A percentile compares a stretch with the other conserved stretches of the same genome.
Conservation (phyloP, 2,329 filamentous ascomycete species). For the Pseudocercospora musae region DNA sequence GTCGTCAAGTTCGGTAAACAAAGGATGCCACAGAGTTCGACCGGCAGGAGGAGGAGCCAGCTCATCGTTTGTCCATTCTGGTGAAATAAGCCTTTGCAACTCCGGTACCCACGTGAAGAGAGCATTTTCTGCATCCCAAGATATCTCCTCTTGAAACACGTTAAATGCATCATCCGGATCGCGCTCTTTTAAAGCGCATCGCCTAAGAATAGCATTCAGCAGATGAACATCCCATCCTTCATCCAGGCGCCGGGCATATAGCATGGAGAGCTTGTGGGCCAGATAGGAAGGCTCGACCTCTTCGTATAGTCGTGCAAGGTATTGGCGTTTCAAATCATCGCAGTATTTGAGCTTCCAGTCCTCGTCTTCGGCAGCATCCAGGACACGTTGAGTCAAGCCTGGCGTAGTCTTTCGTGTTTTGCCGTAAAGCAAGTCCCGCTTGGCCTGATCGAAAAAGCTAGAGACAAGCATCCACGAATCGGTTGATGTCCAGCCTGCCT, state of each 20-base stretch:
- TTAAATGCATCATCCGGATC: neutral
- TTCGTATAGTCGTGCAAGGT: neutral
- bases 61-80: neutral
- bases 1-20: neutral
- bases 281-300: neutral
- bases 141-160: neutral
- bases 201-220: neutral
- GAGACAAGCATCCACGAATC: neutral
- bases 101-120: neutral
- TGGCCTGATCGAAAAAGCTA: neutral
- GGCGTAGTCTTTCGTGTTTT: neutral
- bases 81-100: neutral
- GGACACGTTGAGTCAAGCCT: neutral
- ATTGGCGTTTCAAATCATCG: neutral
- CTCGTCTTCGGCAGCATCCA: neutral
- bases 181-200: neutral
- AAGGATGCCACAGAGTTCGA: neutral
- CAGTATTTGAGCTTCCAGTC: neutral
- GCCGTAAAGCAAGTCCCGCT: neutral
- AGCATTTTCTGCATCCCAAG: neutral
- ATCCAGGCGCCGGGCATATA: neutral
- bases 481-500: neutral
- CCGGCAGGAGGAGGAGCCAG: neutral
- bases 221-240: constrained; percentile 7
- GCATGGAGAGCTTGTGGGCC: neutral